These are phyloP conservation scores for Phanerochaete sordida DNA, from an alignment of 768 basidiomycete genomes.

Conservation along the genomic window DNA sequence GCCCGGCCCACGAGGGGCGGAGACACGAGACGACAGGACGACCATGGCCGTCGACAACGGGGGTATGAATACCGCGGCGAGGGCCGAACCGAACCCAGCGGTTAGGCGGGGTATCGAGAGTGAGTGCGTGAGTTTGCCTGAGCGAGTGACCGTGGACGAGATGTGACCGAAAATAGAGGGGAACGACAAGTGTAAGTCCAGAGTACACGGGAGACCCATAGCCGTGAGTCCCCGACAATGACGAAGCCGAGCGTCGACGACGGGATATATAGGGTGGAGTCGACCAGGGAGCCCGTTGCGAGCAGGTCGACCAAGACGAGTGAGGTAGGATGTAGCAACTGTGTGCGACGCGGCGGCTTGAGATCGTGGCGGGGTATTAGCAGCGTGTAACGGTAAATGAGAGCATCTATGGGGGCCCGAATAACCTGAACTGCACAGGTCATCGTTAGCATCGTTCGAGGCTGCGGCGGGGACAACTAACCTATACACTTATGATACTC, in stretches of 20 bases:
- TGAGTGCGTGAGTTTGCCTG: conserved; percentile 27
- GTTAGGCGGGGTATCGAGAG: conserved; percentile 24
- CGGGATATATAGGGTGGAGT: conserved; percentile 37
- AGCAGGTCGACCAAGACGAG: conserved; percentile 11
- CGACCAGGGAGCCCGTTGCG: conserved; percentile 16
- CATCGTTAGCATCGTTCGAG: conserved; percentile 3
- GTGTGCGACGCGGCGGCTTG: conserved; percentile 25
- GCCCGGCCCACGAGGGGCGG: conserved; percentile 15
- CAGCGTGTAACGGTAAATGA: conserved; percentile 27
- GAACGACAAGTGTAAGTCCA: conserved; percentile 12
- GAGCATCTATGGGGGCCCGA: conserved; percentile 36
- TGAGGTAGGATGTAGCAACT: conserved; percentile 20
- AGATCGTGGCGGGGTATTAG: conserved; percentile 23
- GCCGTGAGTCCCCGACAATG: conserved; percentile 25
- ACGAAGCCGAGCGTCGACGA: conserved; percentile 35
- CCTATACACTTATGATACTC: conserved; percentile 38
- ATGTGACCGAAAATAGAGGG: conserved; percentile 24
- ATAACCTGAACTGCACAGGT: conserved; percentile 31
- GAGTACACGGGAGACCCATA: conserved; percentile 27
- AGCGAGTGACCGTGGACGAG: conserved; percentile 32
- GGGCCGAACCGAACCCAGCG: conserved; percentile 27
- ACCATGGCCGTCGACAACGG: conserved; percentile 30
- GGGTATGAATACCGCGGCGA: conserved; percentile 43
- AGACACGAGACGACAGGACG: conserved; percentile 7
- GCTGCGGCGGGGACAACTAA: conserved; percentile 21